A percentile compares a stretch with the other conserved stretches of the same genome.
phyloP scores from a whole-genome alignment of 2,329 filamentous ascomycete genomes.

The Microcera coccophila region DNA sequence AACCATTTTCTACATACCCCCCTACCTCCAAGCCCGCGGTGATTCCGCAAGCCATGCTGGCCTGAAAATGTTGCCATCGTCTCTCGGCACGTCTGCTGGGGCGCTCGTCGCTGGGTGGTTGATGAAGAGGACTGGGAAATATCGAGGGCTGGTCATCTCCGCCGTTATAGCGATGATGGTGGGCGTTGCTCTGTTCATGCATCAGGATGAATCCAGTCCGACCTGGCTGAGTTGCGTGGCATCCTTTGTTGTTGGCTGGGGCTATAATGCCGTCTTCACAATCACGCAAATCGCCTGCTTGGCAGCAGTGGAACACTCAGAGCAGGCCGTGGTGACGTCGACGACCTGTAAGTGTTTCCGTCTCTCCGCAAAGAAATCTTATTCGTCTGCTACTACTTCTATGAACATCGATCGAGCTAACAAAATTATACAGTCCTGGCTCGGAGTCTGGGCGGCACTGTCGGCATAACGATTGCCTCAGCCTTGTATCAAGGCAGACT shows the following conservation, averaged over 20 bases:
- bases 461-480: conserved; percentile 56
- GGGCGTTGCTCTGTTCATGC: conserved; percentile 49
- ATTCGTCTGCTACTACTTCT: no score
- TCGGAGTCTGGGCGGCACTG: conserved; percentile 44
- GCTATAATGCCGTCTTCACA: conserved; percentile 79
- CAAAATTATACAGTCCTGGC: conserved; percentile 36
- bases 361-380: conserved; percentile 8
- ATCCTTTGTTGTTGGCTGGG: conserved; percentile 66
- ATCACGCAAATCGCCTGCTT: conserved; percentile 78
- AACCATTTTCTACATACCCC: conserved; percentile 72
- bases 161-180: conserved; percentile 44
- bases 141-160: conserved; percentile 55
- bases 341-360: conserved; percentile 57
- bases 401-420: no score
- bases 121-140: conserved; percentile 76
- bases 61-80: conserved; percentile 67
- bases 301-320: conserved; percentile 73
- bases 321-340: conserved; percentile 84
- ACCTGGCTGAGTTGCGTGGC: conserved; percentile 62
- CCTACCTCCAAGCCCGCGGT: conserved; percentile 80
- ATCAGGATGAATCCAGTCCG: conserved; percentile 54
- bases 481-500: conserved; percentile 87
- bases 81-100: conserved; percentile 66
- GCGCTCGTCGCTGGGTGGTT: conserved; percentile 68
- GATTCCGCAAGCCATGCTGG: conserved; percentile 67